Percentiles rank a stretch among this genome's conserved stretches.
phyloP scores from a whole-genome alignment of 768 basidiomycete genomes.

The Kockovaella imperatae region DNA sequence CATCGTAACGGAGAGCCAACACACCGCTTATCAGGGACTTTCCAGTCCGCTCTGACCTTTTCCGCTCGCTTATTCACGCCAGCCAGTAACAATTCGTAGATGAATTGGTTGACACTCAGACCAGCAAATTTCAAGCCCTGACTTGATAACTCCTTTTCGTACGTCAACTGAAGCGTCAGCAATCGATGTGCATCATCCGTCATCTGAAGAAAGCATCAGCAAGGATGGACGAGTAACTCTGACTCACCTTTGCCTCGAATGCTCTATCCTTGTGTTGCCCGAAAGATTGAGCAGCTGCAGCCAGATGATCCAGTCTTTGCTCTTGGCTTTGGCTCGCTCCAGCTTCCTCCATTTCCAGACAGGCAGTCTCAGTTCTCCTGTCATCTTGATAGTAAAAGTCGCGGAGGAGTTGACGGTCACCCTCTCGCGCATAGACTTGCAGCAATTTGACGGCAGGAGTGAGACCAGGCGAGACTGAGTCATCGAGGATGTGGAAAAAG shows the following conservation, averaged over 20 bases:
- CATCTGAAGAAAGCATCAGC: slow-evolving; percentile 55
- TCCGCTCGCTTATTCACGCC: slow-evolving; percentile 82
- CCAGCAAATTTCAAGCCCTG: slow-evolving; percentile 77
- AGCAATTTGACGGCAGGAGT: slow-evolving; percentile 68
- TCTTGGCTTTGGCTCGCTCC: slow-evolving; percentile 48
- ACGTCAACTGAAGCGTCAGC: slow-evolving; percentile 70
- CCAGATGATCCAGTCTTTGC: slow-evolving; percentile 59
- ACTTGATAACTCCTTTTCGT: slow-evolving; percentile 76
- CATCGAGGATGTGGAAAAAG: slow-evolving; percentile 91
- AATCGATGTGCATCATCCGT: slow-evolving; percentile 73
- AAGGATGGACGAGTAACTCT: background rate
- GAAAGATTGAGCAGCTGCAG: slow-evolving; percentile 83
- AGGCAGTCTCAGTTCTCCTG: slow-evolving; percentile 82
- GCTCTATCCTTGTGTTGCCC: slow-evolving; percentile 83
- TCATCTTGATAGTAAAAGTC: slow-evolving; percentile 99
- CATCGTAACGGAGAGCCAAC: slow-evolving; percentile 15
- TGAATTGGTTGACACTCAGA: slow-evolving; percentile 76
- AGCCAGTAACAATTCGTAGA: slow-evolving; percentile 66
- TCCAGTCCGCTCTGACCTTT: slow-evolving; percentile 79
- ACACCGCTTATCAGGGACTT: slow-evolving; percentile 88
- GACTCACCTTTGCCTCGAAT: slow-evolving; percentile 82
- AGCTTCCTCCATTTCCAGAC: slow-evolving; percentile 80
- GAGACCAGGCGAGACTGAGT: slow-evolving; percentile 63
- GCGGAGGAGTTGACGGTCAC: slow-evolving; percentile 80
- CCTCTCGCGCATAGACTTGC: slow-evolving; percentile 83